Percentiles rank a stretch among this genome's conserved stretches.
Conservation (phyloP, 352 stramenopile species). For the Elongisporangium anandrum region DNA sequence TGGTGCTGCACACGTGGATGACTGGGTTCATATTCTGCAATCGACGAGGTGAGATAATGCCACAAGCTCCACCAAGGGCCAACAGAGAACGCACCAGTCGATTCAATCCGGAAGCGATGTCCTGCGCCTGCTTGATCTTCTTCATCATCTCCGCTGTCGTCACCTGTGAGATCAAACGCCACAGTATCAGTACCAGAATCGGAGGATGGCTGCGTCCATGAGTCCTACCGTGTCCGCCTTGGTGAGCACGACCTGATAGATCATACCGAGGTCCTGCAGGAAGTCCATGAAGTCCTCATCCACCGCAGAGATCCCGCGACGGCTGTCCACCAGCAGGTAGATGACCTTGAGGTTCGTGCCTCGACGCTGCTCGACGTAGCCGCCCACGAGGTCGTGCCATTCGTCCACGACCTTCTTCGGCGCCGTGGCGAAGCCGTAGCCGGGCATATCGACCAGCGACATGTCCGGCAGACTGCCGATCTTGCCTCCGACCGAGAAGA, state of each 20-base stretch:
- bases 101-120: constrained; percentile 36
- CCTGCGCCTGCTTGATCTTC: constrained; percentile 44
- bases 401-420: constrained; percentile 68
- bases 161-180: constrained; percentile 10
- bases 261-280: constrained; percentile 67
- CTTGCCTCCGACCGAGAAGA: constrained; percentile 79
- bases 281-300: constrained; percentile 89
- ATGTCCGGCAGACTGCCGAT: constrained; percentile 60
- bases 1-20: constrained; percentile 75
- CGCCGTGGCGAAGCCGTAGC: constrained; percentile 81
- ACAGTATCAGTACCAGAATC: neutral
- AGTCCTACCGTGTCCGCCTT: constrained; percentile 70
- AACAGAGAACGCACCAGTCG: constrained; percentile 35
- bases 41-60: no score
- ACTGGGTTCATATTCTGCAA: constrained; percentile 76
- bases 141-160: constrained; percentile 38
- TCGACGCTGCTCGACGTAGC: constrained; percentile 64
- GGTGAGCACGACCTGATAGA: constrained; percentile 90
- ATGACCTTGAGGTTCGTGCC: constrained; percentile 69
- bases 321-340: constrained; percentile 76
- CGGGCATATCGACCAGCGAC: constrained; percentile 81
- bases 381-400: constrained; percentile 78
- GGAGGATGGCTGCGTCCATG: neutral
- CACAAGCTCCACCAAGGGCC: neutral
- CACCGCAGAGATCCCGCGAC: constrained; percentile 65